Evolutionary conservation across 2,329 filamentous ascomycete species (phyloP).

Genomic region (Fusarium praegraminearum): DNA sequence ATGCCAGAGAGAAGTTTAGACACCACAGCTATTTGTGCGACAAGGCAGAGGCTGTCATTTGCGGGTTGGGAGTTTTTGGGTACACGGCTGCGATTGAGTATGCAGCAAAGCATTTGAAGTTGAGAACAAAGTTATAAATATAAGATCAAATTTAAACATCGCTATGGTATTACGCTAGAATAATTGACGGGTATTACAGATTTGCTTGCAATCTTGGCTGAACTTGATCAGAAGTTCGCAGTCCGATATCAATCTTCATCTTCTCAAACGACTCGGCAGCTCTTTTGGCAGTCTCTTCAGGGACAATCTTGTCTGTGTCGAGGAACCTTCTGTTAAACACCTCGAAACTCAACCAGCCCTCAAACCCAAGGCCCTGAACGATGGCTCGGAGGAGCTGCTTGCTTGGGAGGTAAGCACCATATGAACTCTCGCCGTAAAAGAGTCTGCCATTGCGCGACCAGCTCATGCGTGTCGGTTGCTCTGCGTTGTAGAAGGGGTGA

Average conservation of each 20-base stretch:
- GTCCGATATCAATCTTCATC: conserved; percentile 54
- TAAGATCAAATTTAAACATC: not conserved
- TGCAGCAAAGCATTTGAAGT: conserved; percentile 60
- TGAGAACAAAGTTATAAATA: conserved; percentile 46
- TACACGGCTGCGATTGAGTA: conserved; percentile 72
- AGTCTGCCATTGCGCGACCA: conserved; percentile 81
- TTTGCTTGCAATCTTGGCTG: conserved; percentile 51
- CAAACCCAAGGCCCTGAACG: conserved; percentile 72
- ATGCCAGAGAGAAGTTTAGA: conserved; percentile 75
- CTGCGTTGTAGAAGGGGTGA: conserved; percentile 52
- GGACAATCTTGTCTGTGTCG: conserved; percentile 72
- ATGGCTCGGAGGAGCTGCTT: conserved; percentile 70
- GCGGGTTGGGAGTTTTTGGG: conserved; percentile 73
- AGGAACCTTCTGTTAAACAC: conserved; percentile 65
- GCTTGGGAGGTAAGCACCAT: conserved; percentile 76
- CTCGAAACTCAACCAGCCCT: conserved; percentile 79
- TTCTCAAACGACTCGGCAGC: conserved; percentile 64
- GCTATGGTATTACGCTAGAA: conserved; percentile 20
- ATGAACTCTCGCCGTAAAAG: conserved; percentile 65
- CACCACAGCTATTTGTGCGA: conserved; percentile 79
- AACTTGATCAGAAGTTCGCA: conserved; percentile 44
- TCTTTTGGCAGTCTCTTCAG: conserved; percentile 66
- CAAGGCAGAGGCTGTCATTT: conserved; percentile 80
- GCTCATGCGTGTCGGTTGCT: conserved; percentile 71
- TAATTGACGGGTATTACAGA: conserved; percentile 39